Percentiles rank a stretch among this genome's conserved stretches.
phyloP scores from a whole-genome alignment of 306 rosid genomes.

The Quercus dentata region DNA sequence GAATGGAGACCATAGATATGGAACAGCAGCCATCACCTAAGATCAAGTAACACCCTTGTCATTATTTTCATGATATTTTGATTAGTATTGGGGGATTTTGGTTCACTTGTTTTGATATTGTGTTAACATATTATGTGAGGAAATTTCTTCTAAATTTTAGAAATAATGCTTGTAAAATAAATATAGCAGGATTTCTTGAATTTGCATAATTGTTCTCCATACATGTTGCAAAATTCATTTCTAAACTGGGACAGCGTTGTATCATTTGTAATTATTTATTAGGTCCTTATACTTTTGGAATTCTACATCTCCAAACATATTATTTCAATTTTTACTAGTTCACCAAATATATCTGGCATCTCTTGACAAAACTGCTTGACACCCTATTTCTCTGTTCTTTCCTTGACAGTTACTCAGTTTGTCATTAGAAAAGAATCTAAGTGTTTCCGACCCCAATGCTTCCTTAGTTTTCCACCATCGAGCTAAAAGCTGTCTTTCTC shows the following conservation, averaged over 20 bases:
- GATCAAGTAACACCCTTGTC: neutral
- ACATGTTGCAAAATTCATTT: too few species aligned
- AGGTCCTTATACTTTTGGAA: too few species aligned
- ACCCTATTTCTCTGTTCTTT: neutral
- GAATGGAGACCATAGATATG: slow-evolving; percentile 27
- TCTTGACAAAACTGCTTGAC: neutral
- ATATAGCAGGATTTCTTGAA: neutral
- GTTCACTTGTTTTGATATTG: neutral
- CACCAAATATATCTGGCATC: too few species aligned
- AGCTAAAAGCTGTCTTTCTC: neutral
- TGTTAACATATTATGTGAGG: neutral
- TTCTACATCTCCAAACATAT: too few species aligned
- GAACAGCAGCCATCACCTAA: slow-evolving; percentile 58
- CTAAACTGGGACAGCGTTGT: too few species aligned
- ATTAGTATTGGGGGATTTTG: neutral
- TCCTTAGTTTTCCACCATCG: neutral
- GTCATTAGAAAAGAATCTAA: neutral
- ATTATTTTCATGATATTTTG: neutral
- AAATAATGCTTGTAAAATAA: neutral
- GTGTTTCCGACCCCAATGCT: neutral
- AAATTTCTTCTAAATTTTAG: neutral
- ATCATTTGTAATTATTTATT: too few species aligned
- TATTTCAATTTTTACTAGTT: too few species aligned
- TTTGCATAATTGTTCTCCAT: too few species aligned
- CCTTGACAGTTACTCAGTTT: neutral